Conservation (phyloP, 257 asterid species). For the Fraxinus americana region DNA sequence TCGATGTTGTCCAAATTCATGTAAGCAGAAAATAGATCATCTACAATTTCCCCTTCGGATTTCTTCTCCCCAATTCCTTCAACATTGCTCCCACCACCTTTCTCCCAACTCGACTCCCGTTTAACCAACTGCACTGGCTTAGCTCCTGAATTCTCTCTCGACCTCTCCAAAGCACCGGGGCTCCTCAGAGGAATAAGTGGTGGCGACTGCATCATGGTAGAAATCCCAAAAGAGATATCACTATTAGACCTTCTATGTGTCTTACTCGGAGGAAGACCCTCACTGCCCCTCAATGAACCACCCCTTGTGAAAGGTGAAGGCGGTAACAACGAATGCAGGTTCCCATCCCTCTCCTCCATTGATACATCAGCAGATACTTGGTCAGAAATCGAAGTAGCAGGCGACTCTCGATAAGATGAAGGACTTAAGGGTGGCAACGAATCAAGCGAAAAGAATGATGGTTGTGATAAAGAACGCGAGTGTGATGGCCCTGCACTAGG, state of each 20-base stretch:
- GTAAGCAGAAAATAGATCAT: constrained; percentile 59
- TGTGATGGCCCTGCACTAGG: constrained; percentile 43
- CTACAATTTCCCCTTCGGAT: constrained; percentile 61
- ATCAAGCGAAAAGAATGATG: constrained; percentile 50
- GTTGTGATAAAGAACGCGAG: constrained; percentile 51
- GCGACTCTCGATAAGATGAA: constrained; percentile 41
- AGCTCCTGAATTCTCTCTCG: constrained; percentile 36
- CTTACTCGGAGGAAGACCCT: constrained; percentile 65
- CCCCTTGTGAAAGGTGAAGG: constrained; percentile 51
- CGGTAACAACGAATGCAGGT: constrained; percentile 39
- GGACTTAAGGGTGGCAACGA: constrained; percentile 60
- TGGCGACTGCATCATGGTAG: constrained; percentile 50
- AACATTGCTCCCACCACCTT: constrained; percentile 37
- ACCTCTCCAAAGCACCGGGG: constrained; percentile 38
- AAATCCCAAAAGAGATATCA: constrained; percentile 65
- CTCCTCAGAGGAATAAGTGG: constrained; percentile 50
- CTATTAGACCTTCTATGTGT: constrained; percentile 68
- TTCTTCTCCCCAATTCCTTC: constrained; percentile 68
- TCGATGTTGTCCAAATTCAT: constrained; percentile 64
- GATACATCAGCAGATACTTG: constrained; percentile 36
- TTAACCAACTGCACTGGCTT: constrained; percentile 55
- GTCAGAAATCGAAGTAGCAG: constrained; percentile 33
- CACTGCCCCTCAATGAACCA: constrained; percentile 44
- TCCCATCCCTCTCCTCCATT: constrained; percentile 48
- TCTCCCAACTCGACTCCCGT: constrained; percentile 53